Base-by-base conservation (phyloP, 2,329 filamentous ascomycete species). In the Colletotrichum brevisporum region DNA sequence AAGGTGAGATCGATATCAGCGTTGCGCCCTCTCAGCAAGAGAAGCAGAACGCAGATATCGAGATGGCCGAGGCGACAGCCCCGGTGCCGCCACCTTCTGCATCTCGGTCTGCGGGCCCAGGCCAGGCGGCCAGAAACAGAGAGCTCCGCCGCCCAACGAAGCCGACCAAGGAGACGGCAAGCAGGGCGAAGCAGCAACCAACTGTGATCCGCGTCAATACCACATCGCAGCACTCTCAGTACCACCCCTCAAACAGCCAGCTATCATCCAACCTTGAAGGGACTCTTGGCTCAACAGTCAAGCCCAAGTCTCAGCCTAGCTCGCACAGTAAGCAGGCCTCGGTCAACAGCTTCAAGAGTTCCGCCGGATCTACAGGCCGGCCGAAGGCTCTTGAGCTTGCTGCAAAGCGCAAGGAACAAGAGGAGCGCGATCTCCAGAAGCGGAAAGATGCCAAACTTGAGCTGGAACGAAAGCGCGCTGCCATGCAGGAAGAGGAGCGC, bases 381-480 rank as follows among this genome's bases (percentile, higher is more conserved):
- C 88, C 90, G 0, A 93, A 92, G 77, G 91, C 92, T 2, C 83
- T 95, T 24, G 90, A 95, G 62, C 85, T 92, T 55, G 93, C 92
- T 2, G 92, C 93, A 47, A 91, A 90, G 76, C 95, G 94, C 79
- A 95, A 92, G 77, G 94, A 97, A 78, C 91, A 91, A 77, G 94
- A 97, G 74, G 94, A 97, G 76, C 89, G 90, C 55, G 93, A 94
- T 72, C 89, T 90, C 15, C 91, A 94, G 75, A 89, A 91, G 57
- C 95, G 94, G 76, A 90, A 91, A 9, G 93, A 97, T 21, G 90
- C 92, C 45, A 97, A 97, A 80, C 88, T 90, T 16, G 93, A 97
- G 74, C 83, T 92, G 41, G 94, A 97, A 77, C 90, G 92, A 55
- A 94, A 94, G 81, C 88, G 92, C 68, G 88, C 89, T 55, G 89